Base-by-base conservation (phyloP, 1,284 basidiomycete genomes). In the Pseudozyma tsukubaensis region DNA sequence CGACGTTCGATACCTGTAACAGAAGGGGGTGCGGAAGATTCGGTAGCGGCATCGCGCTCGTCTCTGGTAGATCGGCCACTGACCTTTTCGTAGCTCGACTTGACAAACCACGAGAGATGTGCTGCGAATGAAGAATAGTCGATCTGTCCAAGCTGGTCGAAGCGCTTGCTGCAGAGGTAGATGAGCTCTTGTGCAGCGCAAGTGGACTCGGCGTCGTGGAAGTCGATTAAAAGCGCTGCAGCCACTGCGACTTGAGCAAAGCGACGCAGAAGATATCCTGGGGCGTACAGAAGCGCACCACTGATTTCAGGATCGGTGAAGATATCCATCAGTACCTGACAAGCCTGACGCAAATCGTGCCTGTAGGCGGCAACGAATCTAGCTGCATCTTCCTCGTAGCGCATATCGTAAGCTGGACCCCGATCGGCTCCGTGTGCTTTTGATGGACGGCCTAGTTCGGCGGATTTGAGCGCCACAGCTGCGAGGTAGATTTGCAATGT, bases 221-320 rank as follows among this genome's bases (percentile, higher is more conserved):
- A 67, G 43, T 72, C 70, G 35, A 72, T 12, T 5, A 72, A 52
- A 8, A 37, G 36, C 0, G 70, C 59, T 7, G 70, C 54, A 8
- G 59, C 63, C 3, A 50, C 51, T 19, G 59, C 56, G 0, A 64
- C 70, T 32, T 72, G 63, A 13, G 32, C 44, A 29, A 67, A 72
- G 37, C 64, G 70, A 2, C 70, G 55, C 13, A 72, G 63, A 24
- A 65, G 40, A 44, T 72, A 72, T 11, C 64, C 70, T 3, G 70
- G 70, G 29, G 70, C 63, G 18, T 72, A 72, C n/a, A 59, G 55
- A 8, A 72, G 56, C 24, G 70, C 70, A 24, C 56, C 52, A 36
- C 64, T 72, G 59, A 72, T 67, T 21, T 72, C 70, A 18, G 70
- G 63, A 37, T 72, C 63, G 29, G 70, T 72, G 14, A 72, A 72